A percentile compares a stretch with the other conserved stretches of the same genome.
phyloP scores from a whole-genome alignment of 2,329 filamentous ascomycete genomes.

The Aspergillus neotritici region DNA sequence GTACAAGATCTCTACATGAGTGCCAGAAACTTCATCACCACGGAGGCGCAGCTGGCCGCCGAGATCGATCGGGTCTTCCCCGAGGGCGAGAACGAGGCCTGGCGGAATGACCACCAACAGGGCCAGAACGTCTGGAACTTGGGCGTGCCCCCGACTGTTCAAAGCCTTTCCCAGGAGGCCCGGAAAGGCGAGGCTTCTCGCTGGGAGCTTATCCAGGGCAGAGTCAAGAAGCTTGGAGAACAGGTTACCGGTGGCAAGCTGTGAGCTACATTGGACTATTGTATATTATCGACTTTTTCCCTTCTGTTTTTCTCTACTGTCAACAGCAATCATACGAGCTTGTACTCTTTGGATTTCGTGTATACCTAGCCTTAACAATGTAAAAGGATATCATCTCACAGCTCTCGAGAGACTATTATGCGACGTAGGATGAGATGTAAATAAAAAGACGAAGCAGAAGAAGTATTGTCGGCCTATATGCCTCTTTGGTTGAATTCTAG shows the following conservation, averaged over 20 bases:
- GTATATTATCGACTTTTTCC: constrained; percentile 17
- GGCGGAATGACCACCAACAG: constrained; percentile 38
- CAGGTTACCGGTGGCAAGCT: constrained; percentile 63
- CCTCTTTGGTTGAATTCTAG: no score
- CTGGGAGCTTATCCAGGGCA: constrained; percentile 47
- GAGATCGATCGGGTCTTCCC: constrained; percentile 73
- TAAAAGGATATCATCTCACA: no score
- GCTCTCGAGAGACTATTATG: no score
- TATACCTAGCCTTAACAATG: constrained; percentile 10
- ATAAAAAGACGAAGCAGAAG: no score
- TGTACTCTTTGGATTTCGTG: constrained; percentile 9
- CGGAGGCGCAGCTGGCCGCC: constrained; percentile 67
- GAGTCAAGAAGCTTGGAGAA: constrained; percentile 61
- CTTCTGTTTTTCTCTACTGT: constrained; percentile 6
- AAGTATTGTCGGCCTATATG: no score
- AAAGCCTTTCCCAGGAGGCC: constrained; percentile 24
- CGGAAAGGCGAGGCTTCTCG: constrained; percentile 29
- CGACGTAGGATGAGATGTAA: no score
- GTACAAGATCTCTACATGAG: constrained; percentile 87
- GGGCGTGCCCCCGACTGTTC: constrained; percentile 40
- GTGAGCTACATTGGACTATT: constrained; percentile 21
- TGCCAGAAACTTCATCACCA: constrained; percentile 79
- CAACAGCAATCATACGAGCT: constrained; percentile 2
- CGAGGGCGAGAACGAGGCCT: constrained; percentile 47
- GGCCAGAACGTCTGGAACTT: constrained; percentile 50